phyloP scores from a whole-genome alignment of 2,329 filamentous ascomycete genomes.

The Sphaceloma murrayae region DNA sequence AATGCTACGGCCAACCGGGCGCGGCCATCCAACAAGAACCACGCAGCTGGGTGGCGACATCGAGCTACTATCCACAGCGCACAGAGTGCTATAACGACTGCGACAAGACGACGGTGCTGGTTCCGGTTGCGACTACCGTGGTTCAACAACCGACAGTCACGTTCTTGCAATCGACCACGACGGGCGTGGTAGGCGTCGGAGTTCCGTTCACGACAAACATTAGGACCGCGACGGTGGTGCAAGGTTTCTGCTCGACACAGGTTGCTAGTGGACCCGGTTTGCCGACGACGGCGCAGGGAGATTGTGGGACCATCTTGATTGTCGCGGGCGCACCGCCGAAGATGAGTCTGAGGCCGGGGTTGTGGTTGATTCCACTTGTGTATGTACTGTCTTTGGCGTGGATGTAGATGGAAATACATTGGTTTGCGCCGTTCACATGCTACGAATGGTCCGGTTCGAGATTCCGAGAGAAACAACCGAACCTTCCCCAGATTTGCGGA shows the following conservation, averaged over 20 bases:
- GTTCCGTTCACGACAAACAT: slow-evolving; percentile 8
- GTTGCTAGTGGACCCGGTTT: slow-evolving; percentile 7
- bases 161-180: not conserved
- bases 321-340: slow-evolving; percentile 11
- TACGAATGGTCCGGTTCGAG: no score
- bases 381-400: slow-evolving; percentile 5
- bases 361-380: slow-evolving; percentile 7
- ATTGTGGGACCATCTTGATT: slow-evolving; percentile 13
- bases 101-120: not conserved
- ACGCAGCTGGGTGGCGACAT: slow-evolving; percentile 1
- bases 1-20: slow-evolving; percentile 6
- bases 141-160: slow-evolving; percentile 7
- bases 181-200: not conserved
- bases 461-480: no score
- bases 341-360: not conserved
- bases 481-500: slow-evolving; percentile 12
- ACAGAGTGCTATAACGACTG: slow-evolving; percentile 4
- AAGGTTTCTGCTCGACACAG: slow-evolving; percentile 12
- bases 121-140: not conserved
- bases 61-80: slow-evolving; percentile 1
- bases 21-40: slow-evolving; percentile 6
- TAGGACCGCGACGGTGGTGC: not conserved
- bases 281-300: slow-evolving; percentile 13
- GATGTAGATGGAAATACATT: no score
- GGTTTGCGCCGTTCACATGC: no score